Base-by-base conservation (phyloP, 768 basidiomycete species). In the Mycena crocata region DNA sequence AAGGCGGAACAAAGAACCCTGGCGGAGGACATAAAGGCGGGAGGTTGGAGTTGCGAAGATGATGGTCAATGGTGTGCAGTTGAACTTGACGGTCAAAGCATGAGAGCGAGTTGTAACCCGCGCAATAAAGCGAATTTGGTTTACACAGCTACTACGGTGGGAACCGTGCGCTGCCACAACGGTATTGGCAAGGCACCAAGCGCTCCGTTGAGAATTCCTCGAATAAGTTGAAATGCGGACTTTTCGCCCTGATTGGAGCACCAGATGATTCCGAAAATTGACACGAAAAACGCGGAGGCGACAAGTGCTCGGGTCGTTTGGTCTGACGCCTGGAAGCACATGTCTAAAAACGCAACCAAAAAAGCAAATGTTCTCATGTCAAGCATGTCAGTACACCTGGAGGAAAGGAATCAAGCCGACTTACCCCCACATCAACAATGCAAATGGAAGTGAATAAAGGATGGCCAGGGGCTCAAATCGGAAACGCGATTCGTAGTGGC, bases 341-440 rank as follows among this genome's bases (percentile, higher is more conserved):
- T 72, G 28, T 71, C 65, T 12, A 72, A 48, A 44, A 78, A 76
- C 0, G 75, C 77, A 0, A 71, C 55, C 15, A 76, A 42, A 66
- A 78, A 78, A 1, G 69, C 71, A 7, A 71, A 65, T 69, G 76
- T 72, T 15, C 77, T 78, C 26, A 17, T 30, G 12, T 9, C 14
- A 30, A 12, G 21, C 19, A 15, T 15, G 13, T 17, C 32, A 34
- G 10, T 17, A 64, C n/a, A 7, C 17, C 13, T 10, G 24, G 2
- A 24, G 21, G 31, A 35, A 7, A 37, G n/a, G 9, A 48, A 46
- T 3, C 17, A 34, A 37, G 37, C 15, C 24, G 26, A 63, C 74
- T 58, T 50, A 73, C 77, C 71, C 74, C 74, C 74, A 77, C 59
- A 75, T 70, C 23, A 77, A 71, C n/a, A 75, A 67, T 7, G 73